A percentile compares a stretch with the other conserved stretches of the same genome.
Conservation (phyloP, 108 stramenopile species). For the Cyclotella distinguenda region DNA sequence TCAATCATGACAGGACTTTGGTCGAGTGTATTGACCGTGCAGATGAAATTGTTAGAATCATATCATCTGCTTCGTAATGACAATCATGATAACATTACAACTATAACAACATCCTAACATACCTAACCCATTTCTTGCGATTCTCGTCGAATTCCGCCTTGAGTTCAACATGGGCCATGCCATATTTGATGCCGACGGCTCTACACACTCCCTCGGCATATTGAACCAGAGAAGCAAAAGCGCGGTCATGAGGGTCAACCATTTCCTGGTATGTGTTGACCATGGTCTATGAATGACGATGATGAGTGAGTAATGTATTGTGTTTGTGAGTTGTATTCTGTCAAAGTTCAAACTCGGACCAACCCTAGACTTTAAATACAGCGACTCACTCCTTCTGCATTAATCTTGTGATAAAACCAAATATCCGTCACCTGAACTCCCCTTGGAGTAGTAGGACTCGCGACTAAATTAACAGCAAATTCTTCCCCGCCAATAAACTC, state of each 20-base stretch:
- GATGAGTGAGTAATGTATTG: neutral
- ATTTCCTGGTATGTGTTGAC: slow-evolving; percentile 56
- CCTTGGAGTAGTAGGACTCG: slow-evolving; percentile 50
- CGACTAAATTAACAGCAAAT: slow-evolving; percentile 56
- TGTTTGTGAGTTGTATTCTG: too few relatives aligned
- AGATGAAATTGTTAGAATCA: neutral
- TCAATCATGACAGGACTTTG: slow-evolving; percentile 56
- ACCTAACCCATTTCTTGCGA: slow-evolving; percentile 35
- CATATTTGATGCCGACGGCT: slow-evolving; percentile 66
- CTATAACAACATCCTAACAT: slow-evolving; percentile 2
- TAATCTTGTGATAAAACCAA: slow-evolving; percentile 58
- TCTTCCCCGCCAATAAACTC: slow-evolving; percentile 59
- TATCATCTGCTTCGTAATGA: neutral
- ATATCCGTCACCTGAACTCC: slow-evolving; percentile 62
- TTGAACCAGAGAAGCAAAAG: slow-evolving; percentile 31
- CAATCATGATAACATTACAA: too few relatives aligned
- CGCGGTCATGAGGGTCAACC: slow-evolving; percentile 48
- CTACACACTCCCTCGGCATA: slow-evolving; percentile 61
- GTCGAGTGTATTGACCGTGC: neutral
- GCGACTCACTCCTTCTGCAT: slow-evolving; percentile 39
- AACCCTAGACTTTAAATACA: too few relatives aligned
- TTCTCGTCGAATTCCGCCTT: slow-evolving; percentile 43
- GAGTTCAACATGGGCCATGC: slow-evolving; percentile 52
- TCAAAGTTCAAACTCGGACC: too few relatives aligned
- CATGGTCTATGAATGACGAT: slow-evolving; percentile 27